Evolutionary conservation across 2,329 filamentous ascomycete genomes (phyloP), one percentile per base, ranked within the genome.

Genomic region (Tolypocladium nubicola): DNA sequence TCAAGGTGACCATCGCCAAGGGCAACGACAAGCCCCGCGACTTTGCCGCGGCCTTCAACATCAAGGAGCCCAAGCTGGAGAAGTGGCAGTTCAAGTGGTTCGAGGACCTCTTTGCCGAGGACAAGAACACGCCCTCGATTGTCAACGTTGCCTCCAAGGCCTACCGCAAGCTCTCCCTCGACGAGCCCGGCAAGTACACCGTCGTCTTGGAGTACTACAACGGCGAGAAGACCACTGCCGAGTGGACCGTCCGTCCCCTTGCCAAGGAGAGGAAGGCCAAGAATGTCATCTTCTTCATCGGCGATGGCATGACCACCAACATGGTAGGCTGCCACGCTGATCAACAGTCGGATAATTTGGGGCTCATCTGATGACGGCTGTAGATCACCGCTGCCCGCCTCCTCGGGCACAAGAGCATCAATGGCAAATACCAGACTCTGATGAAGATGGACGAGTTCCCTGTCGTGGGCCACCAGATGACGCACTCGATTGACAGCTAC

Each of bases 391-490:
- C 90, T 47, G 89, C 89, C 56, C 87, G 90, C 62, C 78, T 94
- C 57, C 84, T 95, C 57, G 89, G 80, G 21, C 90, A 95, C 77
- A 87, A 90, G 76, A 86, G 81, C 63, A 80, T 93, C 77, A 94
- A 95, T 67, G 90, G 90, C 64, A 89, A 88, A 70, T 95, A 93
- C 71, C 85, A 90, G 76, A 84, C 81, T 58, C 80, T 78, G 57
- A 81, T 95, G 79, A 79, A 84, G 67, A 78, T 95, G 76, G 90
- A 95, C 75, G 80, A 90, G 67, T 94, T 94, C 73, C 89, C 90
- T 3, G 82, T 92, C n/a, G 69, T 93, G 13, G 90, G 90, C 23
- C 90, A 95, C 70, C 89, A 93, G 73, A 93, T 94, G 86, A 92
- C 89, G 13, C 89, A 93, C 73, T 92, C 88, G 1, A 83, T 94